phyloP scores from a whole-genome alignment of 2,329 filamentous ascomycete species.

The Plenodomus biglobosus region DNA sequence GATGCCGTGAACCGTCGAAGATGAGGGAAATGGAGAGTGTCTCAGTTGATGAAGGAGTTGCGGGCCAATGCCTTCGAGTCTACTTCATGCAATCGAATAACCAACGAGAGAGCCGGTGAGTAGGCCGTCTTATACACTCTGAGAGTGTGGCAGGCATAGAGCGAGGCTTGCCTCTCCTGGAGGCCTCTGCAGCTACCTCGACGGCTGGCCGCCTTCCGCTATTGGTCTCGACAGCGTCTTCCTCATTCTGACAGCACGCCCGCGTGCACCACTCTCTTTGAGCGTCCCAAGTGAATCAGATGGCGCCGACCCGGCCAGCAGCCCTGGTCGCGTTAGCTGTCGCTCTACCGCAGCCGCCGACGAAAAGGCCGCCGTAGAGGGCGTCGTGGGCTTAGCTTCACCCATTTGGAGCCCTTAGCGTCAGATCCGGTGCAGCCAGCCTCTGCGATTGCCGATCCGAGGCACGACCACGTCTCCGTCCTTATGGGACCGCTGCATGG shows the following conservation, averaged over 20 bases:
- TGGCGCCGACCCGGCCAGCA: conserved; percentile 9
- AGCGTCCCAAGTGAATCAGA: conserved; percentile 32
- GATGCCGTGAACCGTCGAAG: conserved; percentile 21
- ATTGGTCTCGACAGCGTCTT: conserved; percentile 37
- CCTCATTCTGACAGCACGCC: conserved; percentile 29
- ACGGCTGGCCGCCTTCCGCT: conserved; percentile 36
- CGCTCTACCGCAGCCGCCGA: conserved; percentile 14
- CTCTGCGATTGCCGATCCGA: conserved; percentile 36
- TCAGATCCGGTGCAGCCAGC: conserved; percentile 21
- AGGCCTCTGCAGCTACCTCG: conserved; percentile 33
- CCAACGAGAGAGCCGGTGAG: conserved; percentile 26
- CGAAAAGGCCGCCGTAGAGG: conserved; percentile 13
- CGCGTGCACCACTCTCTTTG: conserved; percentile 27
- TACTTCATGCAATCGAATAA: conserved; percentile 30
- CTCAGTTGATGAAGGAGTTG: conserved; percentile 25
- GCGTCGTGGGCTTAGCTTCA: conserved; percentile 19
- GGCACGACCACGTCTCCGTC: conserved; percentile 22
- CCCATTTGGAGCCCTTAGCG: conserved; percentile 16
- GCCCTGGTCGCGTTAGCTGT: conserved; percentile 20
- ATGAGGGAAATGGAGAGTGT: conserved; percentile 21
- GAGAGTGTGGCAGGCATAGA: conserved; percentile 17
- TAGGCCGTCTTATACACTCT: conserved; percentile 41
- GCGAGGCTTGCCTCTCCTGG: conserved; percentile 37
- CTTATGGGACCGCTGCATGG: conserved; percentile 22
- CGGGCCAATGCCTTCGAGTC: conserved; percentile 32